Conservation (phyloP, 2,329 filamentous ascomycete species). For the Aspergillus cejpii region DNA sequence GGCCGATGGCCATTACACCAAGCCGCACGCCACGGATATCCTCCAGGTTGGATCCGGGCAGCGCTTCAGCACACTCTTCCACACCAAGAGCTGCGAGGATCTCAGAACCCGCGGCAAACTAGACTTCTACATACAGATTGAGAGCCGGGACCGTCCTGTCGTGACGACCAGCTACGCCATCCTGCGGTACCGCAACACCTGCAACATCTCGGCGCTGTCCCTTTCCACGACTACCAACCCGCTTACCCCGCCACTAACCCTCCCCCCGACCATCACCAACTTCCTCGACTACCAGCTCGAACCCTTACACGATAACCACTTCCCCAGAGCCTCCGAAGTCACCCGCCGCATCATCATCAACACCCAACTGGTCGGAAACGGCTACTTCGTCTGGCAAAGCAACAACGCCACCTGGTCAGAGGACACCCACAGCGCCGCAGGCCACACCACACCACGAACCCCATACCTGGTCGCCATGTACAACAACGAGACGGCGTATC, state of each 20-base stretch:
- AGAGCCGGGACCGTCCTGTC: slow-evolving; percentile 21
- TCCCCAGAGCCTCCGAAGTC: slow-evolving; percentile 36
- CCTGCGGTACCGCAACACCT: too few species aligned
- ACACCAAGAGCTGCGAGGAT: slow-evolving; percentile 41
- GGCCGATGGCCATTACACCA: slow-evolving; percentile 46
- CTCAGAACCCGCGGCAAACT: slow-evolving; percentile 34
- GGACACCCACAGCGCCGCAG: slow-evolving; percentile 17
- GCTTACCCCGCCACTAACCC: slow-evolving; percentile 1
- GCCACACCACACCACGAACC: too few species aligned
- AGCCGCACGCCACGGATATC: slow-evolving; percentile 34
- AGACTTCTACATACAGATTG: slow-evolving; percentile 43
- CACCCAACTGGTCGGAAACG: slow-evolving; percentile 26
- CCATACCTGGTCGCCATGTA: slow-evolving; percentile 47
- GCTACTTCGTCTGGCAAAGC: slow-evolving; percentile 25
- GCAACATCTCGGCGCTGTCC: too few species aligned
- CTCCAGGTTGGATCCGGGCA: slow-evolving; percentile 55
- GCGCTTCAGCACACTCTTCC: slow-evolving; percentile 54
- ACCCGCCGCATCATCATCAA: slow-evolving; percentile 47
- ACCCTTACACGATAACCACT: slow-evolving; percentile 5
- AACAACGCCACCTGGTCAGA: slow-evolving; percentile 46
- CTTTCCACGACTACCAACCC: too few species aligned
- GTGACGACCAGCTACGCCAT: too few species aligned
- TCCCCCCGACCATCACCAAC: slow-evolving; percentile 4
- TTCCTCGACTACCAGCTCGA: slow-evolving; percentile 23
- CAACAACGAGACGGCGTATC: slow-evolving; percentile 21